phyloP scores from a whole-genome alignment of 371 early-diverging fungal species.

The Mortierella sp. region DNA sequence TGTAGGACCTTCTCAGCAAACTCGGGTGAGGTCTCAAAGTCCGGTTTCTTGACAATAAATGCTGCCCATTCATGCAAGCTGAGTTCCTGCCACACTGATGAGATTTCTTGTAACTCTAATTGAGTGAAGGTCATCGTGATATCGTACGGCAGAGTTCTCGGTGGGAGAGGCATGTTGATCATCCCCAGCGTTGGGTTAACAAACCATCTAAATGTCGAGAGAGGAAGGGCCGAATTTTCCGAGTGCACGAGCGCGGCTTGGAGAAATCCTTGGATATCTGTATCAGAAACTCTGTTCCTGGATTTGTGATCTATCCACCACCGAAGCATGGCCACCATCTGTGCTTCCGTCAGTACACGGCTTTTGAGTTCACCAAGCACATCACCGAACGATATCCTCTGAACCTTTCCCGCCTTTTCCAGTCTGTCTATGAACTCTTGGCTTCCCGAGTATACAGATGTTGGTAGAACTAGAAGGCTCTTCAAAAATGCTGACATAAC shows the following conservation, averaged over 20 bases:
- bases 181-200: slow-evolving; percentile 72
- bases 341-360: slow-evolving; percentile 61
- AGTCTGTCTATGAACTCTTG: slow-evolving; percentile 69
- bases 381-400: slow-evolving; percentile 65
- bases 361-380: slow-evolving; percentile 72
- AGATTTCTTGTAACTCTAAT: slow-evolving; percentile 66
- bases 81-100: slow-evolving; percentile 70
- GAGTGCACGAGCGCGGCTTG: slow-evolving; percentile 55
- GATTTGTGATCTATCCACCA: slow-evolving; percentile 76
- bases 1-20: slow-evolving; percentile 76
- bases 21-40: slow-evolving; percentile 61
- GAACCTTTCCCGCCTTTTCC: slow-evolving; percentile 54
- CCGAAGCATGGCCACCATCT: slow-evolving; percentile 76
- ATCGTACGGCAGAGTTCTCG: slow-evolving; percentile 67
- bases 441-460: slow-evolving; percentile 59
- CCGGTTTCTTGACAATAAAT: slow-evolving; percentile 59
- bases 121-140: slow-evolving; percentile 71
- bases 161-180: slow-evolving; percentile 70
- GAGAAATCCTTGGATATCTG: slow-evolving; percentile 36
- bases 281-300: slow-evolving; percentile 21
- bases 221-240: slow-evolving; percentile 57
- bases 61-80: slow-evolving; percentile 71
- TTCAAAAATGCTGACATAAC: slow-evolving; percentile 71
- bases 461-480: slow-evolving; percentile 68
- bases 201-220: slow-evolving; percentile 61